These are phyloP conservation scores for Kickxella alabastrina DNA, from an alignment of 192 early-diverging fungal genomes.

Conservation along the genomic window DNA sequence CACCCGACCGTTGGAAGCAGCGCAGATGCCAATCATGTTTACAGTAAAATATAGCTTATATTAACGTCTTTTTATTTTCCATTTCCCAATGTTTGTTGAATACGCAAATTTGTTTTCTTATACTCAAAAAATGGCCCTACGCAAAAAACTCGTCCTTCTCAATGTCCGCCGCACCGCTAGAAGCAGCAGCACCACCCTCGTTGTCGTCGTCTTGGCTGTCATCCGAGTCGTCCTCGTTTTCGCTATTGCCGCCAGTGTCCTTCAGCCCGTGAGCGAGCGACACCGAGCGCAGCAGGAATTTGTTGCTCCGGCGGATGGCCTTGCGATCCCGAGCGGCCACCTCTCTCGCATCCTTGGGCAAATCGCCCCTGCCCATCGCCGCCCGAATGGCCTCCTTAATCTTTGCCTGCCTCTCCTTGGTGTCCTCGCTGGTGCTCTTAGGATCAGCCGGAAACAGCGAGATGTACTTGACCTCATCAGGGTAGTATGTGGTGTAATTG, in stretches of 20 bases:
- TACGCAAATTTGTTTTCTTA: neutral
- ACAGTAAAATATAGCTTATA: constrained; percentile 16
- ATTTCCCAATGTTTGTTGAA: too few species aligned
- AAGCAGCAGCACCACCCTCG: neutral
- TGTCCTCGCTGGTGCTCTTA: constrained; percentile 19
- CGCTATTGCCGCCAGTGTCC: neutral
- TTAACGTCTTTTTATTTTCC: neutral
- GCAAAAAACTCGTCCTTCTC: constrained; percentile 43
- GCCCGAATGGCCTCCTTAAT: constrained; percentile 14
- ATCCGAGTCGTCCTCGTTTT: neutral
- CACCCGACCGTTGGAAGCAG: constrained; percentile 15
- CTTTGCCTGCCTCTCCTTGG: constrained; percentile 7
- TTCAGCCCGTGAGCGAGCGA: constrained; percentile 17
- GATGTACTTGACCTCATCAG: constrained; percentile 44
- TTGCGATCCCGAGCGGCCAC: constrained; percentile 27
- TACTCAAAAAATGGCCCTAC: neutral
- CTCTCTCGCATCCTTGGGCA: constrained; percentile 30
- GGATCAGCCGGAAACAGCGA: constrained; percentile 39
- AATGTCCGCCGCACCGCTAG: neutral
- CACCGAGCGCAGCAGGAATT: constrained; percentile 24
- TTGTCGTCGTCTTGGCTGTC: neutral
- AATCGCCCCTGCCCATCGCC: constrained; percentile 23
- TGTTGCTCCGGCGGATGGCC: constrained; percentile 26
- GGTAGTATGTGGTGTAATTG: constrained; percentile 49
- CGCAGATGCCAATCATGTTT: constrained; percentile 12